Percentiles rank a stretch among this genome's conserved stretches.
These are phyloP conservation scores for Syncephalis plumigaleata DNA, from an alignment of 371 early-diverging fungal genomes.

Conservation along the genomic window DNA sequence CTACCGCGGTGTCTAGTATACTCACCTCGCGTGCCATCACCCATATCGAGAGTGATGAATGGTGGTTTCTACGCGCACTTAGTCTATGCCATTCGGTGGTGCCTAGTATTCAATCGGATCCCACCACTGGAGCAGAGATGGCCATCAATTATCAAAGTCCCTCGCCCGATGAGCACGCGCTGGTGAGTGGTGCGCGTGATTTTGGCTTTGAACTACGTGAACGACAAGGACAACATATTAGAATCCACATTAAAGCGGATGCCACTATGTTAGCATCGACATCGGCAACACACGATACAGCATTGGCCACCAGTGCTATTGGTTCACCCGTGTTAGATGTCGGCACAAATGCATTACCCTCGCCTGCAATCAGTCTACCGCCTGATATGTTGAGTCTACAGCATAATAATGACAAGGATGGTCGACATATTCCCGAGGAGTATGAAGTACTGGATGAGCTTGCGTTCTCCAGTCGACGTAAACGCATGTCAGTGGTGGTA, in stretches of 20 bases:
- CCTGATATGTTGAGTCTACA: too few relatives aligned
- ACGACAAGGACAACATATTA: slow-evolving; percentile 21
- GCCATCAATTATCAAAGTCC: slow-evolving; percentile 66
- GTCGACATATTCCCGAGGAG: too few relatives aligned
- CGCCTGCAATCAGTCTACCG: slow-evolving; percentile 1
- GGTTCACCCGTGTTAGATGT: neutral
- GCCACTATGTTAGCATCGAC: too few relatives aligned
- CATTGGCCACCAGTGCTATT: slow-evolving; percentile 3
- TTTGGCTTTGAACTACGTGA: slow-evolving; percentile 66
- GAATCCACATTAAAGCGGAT: slow-evolving; percentile 1
- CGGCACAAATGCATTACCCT: neutral
- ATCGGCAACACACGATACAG: too few relatives aligned
- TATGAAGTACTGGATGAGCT: slow-evolving; percentile 34
- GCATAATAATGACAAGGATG: too few relatives aligned
- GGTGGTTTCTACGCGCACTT: slow-evolving; percentile 54
- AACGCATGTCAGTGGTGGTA: slow-evolving; percentile 49
- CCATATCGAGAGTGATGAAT: neutral
- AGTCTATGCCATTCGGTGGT: slow-evolving; percentile 88
- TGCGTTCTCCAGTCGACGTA: slow-evolving; percentile 51
- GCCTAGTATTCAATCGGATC: slow-evolving; percentile 14
- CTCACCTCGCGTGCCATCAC: neutral
- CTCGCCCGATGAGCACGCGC: slow-evolving; percentile 88
- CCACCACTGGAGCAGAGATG: slow-evolving; percentile 19
- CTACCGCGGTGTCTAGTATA: neutral
- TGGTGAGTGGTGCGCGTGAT: slow-evolving; percentile 71